These are phyloP conservation scores for Boletus rubroflammeus DNA, from an alignment of 768 basidiomycete genomes.

Conservation along the genomic window DNA sequence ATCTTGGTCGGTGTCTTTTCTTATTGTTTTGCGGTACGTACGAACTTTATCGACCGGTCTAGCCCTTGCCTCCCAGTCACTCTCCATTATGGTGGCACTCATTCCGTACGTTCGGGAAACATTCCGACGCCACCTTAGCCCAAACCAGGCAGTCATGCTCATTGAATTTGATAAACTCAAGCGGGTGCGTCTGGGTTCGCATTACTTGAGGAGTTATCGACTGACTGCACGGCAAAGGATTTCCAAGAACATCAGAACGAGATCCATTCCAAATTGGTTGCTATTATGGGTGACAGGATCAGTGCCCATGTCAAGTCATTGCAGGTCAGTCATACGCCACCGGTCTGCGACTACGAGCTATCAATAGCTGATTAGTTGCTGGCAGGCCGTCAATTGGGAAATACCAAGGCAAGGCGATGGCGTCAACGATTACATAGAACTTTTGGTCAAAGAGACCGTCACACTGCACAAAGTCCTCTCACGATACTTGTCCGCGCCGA, in stretches of 20 bases:
- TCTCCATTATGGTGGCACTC: constrained; percentile 90
- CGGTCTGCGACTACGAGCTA: neutral
- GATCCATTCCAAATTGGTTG: constrained; percentile 95
- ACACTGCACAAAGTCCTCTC: constrained; percentile 95
- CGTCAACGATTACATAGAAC: constrained; percentile 86
- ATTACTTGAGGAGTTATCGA: neutral
- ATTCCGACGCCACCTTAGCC: constrained; percentile 87
- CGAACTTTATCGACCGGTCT: constrained; percentile 17
- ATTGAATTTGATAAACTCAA: constrained; percentile 98
- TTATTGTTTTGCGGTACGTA: constrained; percentile 18
- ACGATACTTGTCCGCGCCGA: constrained; percentile 72
- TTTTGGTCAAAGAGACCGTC: constrained; percentile 91
- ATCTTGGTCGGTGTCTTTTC: constrained; percentile 62
- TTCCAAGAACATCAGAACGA: constrained; percentile 99
- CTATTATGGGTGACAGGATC: constrained; percentile 96
- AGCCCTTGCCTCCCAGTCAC: constrained; percentile 94
- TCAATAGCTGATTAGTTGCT: constrained; percentile 1
- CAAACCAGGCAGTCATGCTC: constrained; percentile 94
- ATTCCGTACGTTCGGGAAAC: constrained; percentile 96
- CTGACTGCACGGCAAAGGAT: constrained; percentile 49
- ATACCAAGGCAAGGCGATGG: constrained; percentile 56
- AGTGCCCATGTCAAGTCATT: constrained; percentile 80
- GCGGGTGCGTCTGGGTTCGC: constrained; percentile 54
- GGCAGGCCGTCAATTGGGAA: constrained; percentile 77
- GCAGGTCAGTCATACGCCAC: constrained; percentile 47